Evolutionary conservation across 2,329 filamentous ascomycete species (phyloP), one percentile per base, ranked within the genome.

Genomic region (Aureobasidium sp.): DNA sequence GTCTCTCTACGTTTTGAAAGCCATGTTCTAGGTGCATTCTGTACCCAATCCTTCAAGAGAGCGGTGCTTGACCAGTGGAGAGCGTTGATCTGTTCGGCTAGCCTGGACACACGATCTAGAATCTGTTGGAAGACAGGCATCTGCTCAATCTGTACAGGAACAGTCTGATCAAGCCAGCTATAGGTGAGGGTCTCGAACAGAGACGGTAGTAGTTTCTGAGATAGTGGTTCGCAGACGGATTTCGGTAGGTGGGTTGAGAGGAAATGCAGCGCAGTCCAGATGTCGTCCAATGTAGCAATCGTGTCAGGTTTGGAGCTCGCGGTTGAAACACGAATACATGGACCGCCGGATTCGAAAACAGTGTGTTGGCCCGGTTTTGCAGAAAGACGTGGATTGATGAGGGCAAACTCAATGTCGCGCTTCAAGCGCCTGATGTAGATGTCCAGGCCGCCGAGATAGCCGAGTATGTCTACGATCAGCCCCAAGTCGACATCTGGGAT

Each of bases 1-100:
- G 82, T 85, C 69, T 96, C 91, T 69, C 89, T 86, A 66, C 91
- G 88, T 71, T 91, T 93, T 2, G 84, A 84, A 15, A 97, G 81
- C 94, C 94, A 99, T 29, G 91, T 86, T 62, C 85, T 85, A 0
- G 91, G 89, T 0, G 90, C 88, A 64, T 87, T 86, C 44, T 87
- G 84, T 0, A 90, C 86, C 93, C 94, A 99, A 27, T 90, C 85
- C 48, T 84, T 80, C 41, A 99, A 76, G 36, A 87, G 83, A 42
- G 27, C 57, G 60, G 77, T 76, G 51, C 81, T 77, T 3, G 81
- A 82, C 81, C 90, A 93, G 0, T 83, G 81, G 20, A 87, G 77
- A 8, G 77, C 74, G 39, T 84, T 80, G 8, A 97, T 75, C 1
- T 79, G 80, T 7, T 80, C 75, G 59, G 87, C 88, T 68, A 97